A percentile compares a stretch with the other conserved stretches of the same genome.
These are phyloP conservation scores for Solanum hybrid DNA, from an alignment of 305 asterid genomes.

Conservation along the genomic window DNA sequence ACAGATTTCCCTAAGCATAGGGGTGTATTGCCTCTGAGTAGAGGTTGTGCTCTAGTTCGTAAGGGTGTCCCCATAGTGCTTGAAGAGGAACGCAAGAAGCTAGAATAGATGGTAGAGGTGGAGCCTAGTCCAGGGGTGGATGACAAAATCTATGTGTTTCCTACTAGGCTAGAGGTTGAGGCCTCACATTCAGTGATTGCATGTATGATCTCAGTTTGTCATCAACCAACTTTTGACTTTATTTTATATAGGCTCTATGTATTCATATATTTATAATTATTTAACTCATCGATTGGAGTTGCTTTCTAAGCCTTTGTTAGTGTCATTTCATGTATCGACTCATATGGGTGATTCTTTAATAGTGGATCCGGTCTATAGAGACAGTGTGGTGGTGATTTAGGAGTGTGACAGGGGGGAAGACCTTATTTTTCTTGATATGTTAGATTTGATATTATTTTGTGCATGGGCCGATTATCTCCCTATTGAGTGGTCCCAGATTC, in stretches of 20 bases:
- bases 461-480: background rate
- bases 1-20: background rate
- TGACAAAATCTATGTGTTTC: background rate
- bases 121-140: background rate
- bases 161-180: background rate
- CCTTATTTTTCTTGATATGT: background rate
- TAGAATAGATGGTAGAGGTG: background rate
- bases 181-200: background rate
- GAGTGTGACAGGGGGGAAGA: background rate
- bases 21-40: background rate
- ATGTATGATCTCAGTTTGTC: background rate
- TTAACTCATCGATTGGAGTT: background rate
- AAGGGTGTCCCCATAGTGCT: background rate
- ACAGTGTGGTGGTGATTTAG: background rate
- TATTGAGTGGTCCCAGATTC: background rate
- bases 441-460: background rate
- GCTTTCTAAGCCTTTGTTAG: background rate
- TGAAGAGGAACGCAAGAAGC: background rate
- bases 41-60: background rate
- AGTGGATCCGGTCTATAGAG: background rate
- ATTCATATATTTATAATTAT: background rate
- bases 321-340: background rate
- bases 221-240: background rate
- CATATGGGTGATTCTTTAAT: background rate
- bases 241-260: background rate